Conservation (phyloP, 1,284 basidiomycete species). For the Malassezia obtusa region DNA sequence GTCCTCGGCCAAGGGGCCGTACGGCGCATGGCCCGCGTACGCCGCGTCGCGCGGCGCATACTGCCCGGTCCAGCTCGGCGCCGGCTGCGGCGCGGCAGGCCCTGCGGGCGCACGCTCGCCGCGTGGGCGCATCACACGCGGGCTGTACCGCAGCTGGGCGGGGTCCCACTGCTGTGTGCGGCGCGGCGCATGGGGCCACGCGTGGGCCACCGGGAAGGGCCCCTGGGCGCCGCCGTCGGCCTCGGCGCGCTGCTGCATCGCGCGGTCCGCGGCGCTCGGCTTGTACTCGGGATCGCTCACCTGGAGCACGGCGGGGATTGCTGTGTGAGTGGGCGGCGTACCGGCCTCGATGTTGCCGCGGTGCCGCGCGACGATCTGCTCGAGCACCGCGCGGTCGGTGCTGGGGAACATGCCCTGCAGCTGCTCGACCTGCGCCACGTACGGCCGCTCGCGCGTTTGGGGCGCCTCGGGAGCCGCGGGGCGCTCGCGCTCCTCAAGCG, state of each 20-base stretch:
- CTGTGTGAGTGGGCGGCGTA: neutral
- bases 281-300: slow-evolving; percentile 8
- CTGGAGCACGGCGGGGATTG: slow-evolving; percentile 1
- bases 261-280: neutral
- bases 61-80: neutral
- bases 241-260: neutral
- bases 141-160: slow-evolving; percentile 5
- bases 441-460: neutral
- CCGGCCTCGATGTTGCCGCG: slow-evolving; percentile 9
- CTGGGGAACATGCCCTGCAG: slow-evolving; percentile 12
- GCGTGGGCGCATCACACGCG: slow-evolving; percentile 2
- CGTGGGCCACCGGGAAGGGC: neutral
- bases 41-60: neutral
- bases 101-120: neutral
- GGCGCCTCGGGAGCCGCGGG: neutral
- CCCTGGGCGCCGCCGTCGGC: neutral
- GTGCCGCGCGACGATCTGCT: neutral
- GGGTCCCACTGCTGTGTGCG: slow-evolving; percentile 9
- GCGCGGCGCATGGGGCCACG: neutral
- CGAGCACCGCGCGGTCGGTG: neutral
- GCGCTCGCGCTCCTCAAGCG: neutral
- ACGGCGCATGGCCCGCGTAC: neutral
- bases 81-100: neutral
- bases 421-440: neutral
- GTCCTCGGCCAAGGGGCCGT: neutral